A percentile compares a stretch with the other conserved stretches of the same genome.
phyloP scores from a whole-genome alignment of 805 yeast genomes.

The Aciculoconidium aculeatum region DNA sequence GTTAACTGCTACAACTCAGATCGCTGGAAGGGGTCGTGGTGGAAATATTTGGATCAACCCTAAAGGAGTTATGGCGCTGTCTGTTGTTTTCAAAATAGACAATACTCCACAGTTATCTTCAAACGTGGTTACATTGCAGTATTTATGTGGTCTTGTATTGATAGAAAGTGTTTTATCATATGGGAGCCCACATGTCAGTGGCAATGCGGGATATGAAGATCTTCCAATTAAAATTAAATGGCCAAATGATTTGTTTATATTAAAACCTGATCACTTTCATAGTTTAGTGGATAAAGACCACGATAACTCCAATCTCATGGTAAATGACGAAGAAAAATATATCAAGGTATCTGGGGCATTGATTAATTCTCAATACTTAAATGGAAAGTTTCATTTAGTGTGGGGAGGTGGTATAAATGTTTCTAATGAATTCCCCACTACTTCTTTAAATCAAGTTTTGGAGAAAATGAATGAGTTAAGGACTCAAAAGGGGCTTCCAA shows the following conservation, averaged over 20 bases:
- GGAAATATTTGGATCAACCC: slow-evolving; percentile 96
- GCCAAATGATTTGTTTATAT: slow-evolving; percentile 91
- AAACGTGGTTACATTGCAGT: slow-evolving; percentile 80
- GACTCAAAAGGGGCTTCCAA: slow-evolving; percentile 30
- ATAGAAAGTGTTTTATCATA: slow-evolving; percentile 70
- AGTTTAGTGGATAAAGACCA: slow-evolving; percentile 25
- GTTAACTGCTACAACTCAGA: slow-evolving; percentile 74
- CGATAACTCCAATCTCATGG: slow-evolving; percentile 34
- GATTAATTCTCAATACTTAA: slow-evolving; percentile 68
- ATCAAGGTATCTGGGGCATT: slow-evolving; percentile 80
- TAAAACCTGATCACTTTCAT: slow-evolving; percentile 53
- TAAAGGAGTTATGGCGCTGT: slow-evolving; percentile 80
- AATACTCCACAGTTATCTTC: slow-evolving; percentile 33
- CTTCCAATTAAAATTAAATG: slow-evolving; percentile 83
- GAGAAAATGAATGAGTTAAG: slow-evolving; percentile 53
- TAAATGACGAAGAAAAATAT: slow-evolving; percentile 54
- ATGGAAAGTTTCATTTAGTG: slow-evolving; percentile 57
- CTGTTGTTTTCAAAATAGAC: slow-evolving; percentile 55
- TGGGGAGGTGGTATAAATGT: slow-evolving; percentile 88
- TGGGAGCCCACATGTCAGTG: slow-evolving; percentile 35
- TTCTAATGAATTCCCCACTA: slow-evolving; percentile 83
- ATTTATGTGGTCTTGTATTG: slow-evolving; percentile 74
- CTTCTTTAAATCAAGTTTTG: slow-evolving; percentile 73
- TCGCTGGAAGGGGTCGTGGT: slow-evolving; percentile 90
- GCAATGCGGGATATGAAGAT: slow-evolving; percentile 69